phyloP scores from a whole-genome alignment of 169 alveolate species.

The Cryptosporidium ubiquitum region DNA sequence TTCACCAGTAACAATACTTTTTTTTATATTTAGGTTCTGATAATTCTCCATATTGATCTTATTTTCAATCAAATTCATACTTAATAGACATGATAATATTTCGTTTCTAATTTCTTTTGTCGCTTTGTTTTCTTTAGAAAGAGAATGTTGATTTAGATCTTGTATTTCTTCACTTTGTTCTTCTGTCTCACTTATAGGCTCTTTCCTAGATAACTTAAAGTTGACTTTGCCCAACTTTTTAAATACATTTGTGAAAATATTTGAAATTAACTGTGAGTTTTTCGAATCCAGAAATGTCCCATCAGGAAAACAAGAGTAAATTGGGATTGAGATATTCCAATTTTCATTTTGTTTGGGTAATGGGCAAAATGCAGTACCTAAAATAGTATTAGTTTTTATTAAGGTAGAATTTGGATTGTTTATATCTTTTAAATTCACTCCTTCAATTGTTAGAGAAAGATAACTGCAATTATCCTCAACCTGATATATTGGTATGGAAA shows the following conservation, averaged over 20 bases:
- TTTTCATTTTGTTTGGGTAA: constrained; percentile 15
- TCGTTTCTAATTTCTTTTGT: constrained; percentile 10
- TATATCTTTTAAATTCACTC: neutral
- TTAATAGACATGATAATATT: neutral
- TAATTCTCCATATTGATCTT: neutral
- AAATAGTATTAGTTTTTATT: neutral
- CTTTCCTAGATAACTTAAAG: constrained; percentile 24
- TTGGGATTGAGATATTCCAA: constrained; percentile 55
- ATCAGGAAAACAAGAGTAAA: constrained; percentile 22
- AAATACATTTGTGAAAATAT: constrained; percentile 7
- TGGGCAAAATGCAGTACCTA: constrained; percentile 62
- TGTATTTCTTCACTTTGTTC: neutral
- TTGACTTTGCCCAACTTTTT: constrained; percentile 27
- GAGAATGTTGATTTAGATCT: neutral
- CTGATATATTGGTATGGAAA: constrained; percentile 1
- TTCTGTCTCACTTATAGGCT: neutral
- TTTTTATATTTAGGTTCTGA: neutral
- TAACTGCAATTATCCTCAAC: neutral
- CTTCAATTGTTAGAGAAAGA: constrained; percentile 5
- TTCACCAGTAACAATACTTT: constrained; percentile 37
- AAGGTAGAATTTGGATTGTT: neutral
- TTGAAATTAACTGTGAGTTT: neutral
- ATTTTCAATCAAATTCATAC: neutral
- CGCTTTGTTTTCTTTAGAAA: neutral
- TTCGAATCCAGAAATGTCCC: neutral